Base-by-base conservation (phyloP, 352 stramenopile genomes). In the Phytophthora pini region DNA sequence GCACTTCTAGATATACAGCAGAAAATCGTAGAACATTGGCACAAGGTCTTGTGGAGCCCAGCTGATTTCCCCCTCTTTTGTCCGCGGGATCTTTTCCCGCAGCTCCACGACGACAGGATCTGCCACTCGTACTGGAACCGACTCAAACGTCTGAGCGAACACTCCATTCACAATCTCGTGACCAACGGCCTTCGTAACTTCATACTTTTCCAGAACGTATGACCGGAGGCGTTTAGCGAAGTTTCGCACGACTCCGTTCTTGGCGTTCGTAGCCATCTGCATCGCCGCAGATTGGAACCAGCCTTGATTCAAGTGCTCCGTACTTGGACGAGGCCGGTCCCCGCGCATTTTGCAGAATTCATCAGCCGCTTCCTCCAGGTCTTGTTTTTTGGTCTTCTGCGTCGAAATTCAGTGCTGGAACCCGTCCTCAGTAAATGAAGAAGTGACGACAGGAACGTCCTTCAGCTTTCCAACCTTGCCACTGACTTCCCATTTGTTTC, bases 1-100 rank as follows among this genome's bases (percentile, higher is more conserved):
- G 6, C 12, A 45, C 27, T 45, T 39, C 41, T 61, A 43, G 29
- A 61, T 52, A 40, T 45, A 61, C 24, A 5, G 40, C 15, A 61
- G 53, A 20, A 61, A 61, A 26, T 46, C 31, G 40, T 52, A 44
- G 34, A 53, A 50, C 22, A 61, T 52, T 4, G 53, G 53, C 29
- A 52, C 17, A 7, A 61, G 36, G 9, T 62, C 27, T 9, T 54
- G 41, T 11, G 54, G 44, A 1, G 43, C 54, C 54, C 54, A 62
- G 44, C 54, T 55, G 29, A 54, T 53, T 32, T 62, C 55, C 2
- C 43, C 48, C 5, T 54, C 20, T 40, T 41, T 47, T 3, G 54
- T 54, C 1, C 41, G 22, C 4, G 32, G 17, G 3, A 47, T 43
- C 44, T 54, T 62, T 27, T 15, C 20, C 1, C 44, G 54, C 41